Percentiles rank a stretch among this genome's conserved stretches.
These are phyloP conservation scores for Colletotrichum endophyticum DNA, from an alignment of 2,329 filamentous ascomycete genomes.

Conservation along the genomic window DNA sequence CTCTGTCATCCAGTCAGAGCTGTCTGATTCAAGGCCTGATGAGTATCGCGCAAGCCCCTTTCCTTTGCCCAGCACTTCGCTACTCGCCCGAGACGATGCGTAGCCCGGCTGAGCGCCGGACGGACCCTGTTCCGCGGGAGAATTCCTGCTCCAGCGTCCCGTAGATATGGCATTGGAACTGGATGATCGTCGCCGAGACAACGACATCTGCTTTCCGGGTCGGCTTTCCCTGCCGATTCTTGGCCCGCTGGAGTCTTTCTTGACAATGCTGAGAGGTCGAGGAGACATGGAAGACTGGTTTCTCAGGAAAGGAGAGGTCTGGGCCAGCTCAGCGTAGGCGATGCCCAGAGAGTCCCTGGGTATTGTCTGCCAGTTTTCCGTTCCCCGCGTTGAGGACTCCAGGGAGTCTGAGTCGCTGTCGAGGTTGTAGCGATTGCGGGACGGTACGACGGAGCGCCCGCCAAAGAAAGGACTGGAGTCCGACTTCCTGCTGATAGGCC, in stretches of 20 bases:
- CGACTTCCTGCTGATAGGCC: slow-evolving; percentile 21
- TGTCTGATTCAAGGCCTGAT: slow-evolving; percentile 11
- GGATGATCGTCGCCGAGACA: slow-evolving; percentile 12
- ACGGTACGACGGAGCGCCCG: slow-evolving; percentile 19
- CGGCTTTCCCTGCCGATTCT: slow-evolving; percentile 1
- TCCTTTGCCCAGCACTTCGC: slow-evolving; percentile 17
- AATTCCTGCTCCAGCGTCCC: slow-evolving; percentile 12
- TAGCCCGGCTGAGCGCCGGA: background rate
- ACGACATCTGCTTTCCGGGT: slow-evolving; percentile 2
- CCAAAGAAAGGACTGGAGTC: slow-evolving; percentile 22
- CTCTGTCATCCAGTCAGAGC: slow-evolving; percentile 21
- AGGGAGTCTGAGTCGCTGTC: slow-evolving; percentile 15
- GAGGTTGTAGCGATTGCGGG: slow-evolving; percentile 9
- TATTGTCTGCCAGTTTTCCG: slow-evolving; percentile 18
- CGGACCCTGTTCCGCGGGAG: background rate
- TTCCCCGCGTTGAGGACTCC: background rate
- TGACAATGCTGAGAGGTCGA: slow-evolving; percentile 18
- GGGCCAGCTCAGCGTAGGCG: slow-evolving; percentile 16
- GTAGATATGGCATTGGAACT: slow-evolving; percentile 8
- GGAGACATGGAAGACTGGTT: slow-evolving; percentile 6
- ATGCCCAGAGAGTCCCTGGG: slow-evolving; percentile 17
- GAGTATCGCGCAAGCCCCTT: slow-evolving; percentile 11
- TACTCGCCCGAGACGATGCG: slow-evolving; percentile 10
- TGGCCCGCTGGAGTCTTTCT: slow-evolving; percentile 13
- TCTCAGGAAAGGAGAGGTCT: slow-evolving; percentile 11